Evolutionary conservation across 2,329 filamentous ascomycete species (phyloP).

Genomic region (Fusarium sp.): DNA sequence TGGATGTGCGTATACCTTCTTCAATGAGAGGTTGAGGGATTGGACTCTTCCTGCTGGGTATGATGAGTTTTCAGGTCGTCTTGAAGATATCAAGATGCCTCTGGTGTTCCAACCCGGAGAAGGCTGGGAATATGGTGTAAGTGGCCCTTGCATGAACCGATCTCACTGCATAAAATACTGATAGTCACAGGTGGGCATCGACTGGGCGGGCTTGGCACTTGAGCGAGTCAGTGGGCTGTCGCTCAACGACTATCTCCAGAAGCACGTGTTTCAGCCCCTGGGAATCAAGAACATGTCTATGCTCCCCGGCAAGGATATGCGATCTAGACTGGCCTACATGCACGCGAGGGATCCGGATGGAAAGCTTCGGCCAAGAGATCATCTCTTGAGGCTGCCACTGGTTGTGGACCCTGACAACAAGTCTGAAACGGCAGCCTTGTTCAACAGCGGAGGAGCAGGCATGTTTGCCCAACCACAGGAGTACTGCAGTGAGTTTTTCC

Average conservation of each 20-base stretch:
- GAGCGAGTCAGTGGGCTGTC: conserved; percentile 57
- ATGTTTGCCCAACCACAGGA: conserved; percentile 70
- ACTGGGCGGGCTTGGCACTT: conserved; percentile 65
- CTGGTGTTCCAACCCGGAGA: conserved; percentile 73
- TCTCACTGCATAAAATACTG: not conserved
- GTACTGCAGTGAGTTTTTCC: conserved; percentile 62
- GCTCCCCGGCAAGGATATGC: conserved; percentile 67
- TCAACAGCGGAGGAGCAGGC: conserved; percentile 72
- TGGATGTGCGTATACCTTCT: conserved; percentile 69
- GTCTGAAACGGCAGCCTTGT: conserved; percentile 56
- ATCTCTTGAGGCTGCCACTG: conserved; percentile 59
- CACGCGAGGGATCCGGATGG: conserved; percentile 62
- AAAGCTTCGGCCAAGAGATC: conserved; percentile 56
- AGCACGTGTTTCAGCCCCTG: conserved; percentile 61
- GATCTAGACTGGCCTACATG: conserved; percentile 67
- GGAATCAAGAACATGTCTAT: conserved; percentile 64
- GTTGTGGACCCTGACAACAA: conserved; percentile 53
- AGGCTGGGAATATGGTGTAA: conserved; percentile 70
- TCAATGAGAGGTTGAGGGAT: conserved; percentile 60
- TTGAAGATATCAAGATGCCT: conserved; percentile 63
- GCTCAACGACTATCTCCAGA: conserved; percentile 62
- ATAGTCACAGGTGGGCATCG: conserved; percentile 56
- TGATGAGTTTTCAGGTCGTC: conserved; percentile 68
- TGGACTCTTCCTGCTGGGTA: conserved; percentile 61
- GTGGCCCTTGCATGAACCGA: conserved; percentile 20